A percentile compares a stretch with the other conserved stretches of the same genome.
Conservation (phyloP, 2,329 filamentous ascomycete species). For the Fusarium phyllophilum region DNA sequence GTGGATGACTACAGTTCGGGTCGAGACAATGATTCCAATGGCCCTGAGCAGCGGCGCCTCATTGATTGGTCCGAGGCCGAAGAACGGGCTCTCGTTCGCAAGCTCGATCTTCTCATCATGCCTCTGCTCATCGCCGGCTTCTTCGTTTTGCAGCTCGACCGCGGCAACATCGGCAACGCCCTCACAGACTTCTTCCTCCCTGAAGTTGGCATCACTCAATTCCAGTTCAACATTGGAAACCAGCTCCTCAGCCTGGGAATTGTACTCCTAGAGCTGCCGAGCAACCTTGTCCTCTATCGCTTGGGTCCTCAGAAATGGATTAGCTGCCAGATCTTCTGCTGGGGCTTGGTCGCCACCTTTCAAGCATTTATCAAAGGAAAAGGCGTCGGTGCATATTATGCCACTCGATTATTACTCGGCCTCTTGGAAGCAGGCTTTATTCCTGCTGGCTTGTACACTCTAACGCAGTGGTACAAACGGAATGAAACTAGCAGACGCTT, state of each 20-base stretch:
- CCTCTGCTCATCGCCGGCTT: constrained; percentile 40
- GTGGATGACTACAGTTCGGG: not conserved
- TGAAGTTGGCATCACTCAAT: constrained; percentile 56
- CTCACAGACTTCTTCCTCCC: constrained; percentile 46
- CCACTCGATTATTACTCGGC: not conserved
- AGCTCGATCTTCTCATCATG: constrained; percentile 1
- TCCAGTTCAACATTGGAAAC: constrained; percentile 1
- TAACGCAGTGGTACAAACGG: constrained; percentile 58
- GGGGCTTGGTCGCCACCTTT: not conserved
- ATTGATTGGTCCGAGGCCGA: constrained; percentile 20
- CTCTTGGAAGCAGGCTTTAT: not conserved
- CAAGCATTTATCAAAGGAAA: constrained; percentile 1
- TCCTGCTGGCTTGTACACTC: constrained; percentile 57
- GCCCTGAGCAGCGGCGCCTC: not conserved
- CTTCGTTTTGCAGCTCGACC: constrained; percentile 54
- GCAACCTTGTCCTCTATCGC: constrained; percentile 2
- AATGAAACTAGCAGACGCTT: constrained; percentile 56
- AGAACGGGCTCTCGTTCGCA: constrained; percentile 34
- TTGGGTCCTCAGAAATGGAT: constrained; percentile 4
- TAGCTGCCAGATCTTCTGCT: not conserved
- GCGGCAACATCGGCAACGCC: constrained; percentile 53
- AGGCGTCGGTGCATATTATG: not conserved
- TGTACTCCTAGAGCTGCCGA: not conserved
- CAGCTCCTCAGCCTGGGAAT: constrained; percentile 1
- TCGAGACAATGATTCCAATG: not conserved